Evolutionary conservation across 768 basidiomycete species (phyloP), one percentile per base, ranked within the genome.

Genomic region (Rhodotorula sphaerocarpa): DNA sequence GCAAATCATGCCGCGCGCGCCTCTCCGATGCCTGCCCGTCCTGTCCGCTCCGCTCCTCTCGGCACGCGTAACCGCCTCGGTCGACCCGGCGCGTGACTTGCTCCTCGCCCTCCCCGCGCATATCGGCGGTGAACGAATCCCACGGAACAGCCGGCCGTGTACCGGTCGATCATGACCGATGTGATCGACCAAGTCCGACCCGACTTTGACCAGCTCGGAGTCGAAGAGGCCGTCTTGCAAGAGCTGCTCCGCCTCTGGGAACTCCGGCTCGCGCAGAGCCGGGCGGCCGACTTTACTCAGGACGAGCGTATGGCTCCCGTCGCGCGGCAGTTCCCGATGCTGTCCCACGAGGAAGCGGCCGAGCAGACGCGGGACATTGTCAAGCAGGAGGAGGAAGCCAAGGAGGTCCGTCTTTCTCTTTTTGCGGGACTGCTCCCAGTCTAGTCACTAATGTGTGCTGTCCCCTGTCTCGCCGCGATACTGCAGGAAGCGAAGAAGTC

Each of bases 161-260:
- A 99, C 77, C 88, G 93, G 68, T 76, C 83, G 62, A 87, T 99
- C 77, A 96, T 99, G 78, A 90, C 95, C 83, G 90, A 96, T 36
- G 69, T 97, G 70, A 86, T 97, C 71, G 77, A 78, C 36, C 79
- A 81, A 70, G 87, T 93, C 79, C 88, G 87, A 78, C 79, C 83
- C 76, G 92, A 96, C 75, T 99, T 97, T 77, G 92, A 97, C 75
- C 90, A 93, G 74, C 91, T 87, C 72, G 95, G 95, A 65, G 87
- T 99, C 67, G 81, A 84, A 74, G 87, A 96, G 75, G 88, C 90
- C 25, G 86, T 97, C 61, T 79, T 96, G 50, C 84, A 84, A 70
- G 86, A 89, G 54, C 79, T 99, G 59, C 89, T 93, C 77, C 82
- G 96, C 88, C 90, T 89, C 86, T 99, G 95, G 95, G 87, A 97